Percentiles rank a stretch among this genome's conserved stretches.
phyloP scores from a whole-genome alignment of 164 flowering plant genomes.

The Vitis cinerea region DNA sequence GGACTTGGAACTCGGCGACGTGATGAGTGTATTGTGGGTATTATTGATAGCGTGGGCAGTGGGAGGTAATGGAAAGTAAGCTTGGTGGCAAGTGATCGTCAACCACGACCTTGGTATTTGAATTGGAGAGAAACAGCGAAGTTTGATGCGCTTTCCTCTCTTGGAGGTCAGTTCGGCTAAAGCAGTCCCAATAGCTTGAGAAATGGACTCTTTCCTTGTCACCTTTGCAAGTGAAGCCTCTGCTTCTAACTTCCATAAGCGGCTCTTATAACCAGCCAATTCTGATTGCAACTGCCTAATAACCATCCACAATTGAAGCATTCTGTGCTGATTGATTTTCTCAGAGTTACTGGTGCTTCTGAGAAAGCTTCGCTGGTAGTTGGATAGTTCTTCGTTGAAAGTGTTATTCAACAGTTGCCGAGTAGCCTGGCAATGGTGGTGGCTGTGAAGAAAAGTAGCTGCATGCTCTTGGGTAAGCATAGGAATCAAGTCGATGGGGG shows the following conservation, averaged over 20 bases:
- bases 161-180: slow-evolving; percentile 19
- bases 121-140: too few species aligned
- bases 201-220: slow-evolving; percentile 14
- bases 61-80: too few species aligned
- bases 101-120: too few species aligned
- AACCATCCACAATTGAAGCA: slow-evolving; percentile 28
- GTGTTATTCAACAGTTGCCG: slow-evolving; percentile 12
- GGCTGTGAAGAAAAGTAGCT: slow-evolving; percentile 18
- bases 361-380: slow-evolving; percentile 30
- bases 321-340: slow-evolving; percentile 46
- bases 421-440: slow-evolving; percentile 8
- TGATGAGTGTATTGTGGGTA: too few species aligned
- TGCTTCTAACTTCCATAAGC: slow-evolving; percentile 32
- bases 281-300: slow-evolving; percentile 33
- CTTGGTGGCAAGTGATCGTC: too few species aligned
- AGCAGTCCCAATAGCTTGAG: slow-evolving; percentile 11
- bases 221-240: slow-evolving; percentile 26
- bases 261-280: slow-evolving; percentile 27
- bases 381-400: slow-evolving; percentile 30
- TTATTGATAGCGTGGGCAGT: too few species aligned
- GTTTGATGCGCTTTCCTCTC: slow-evolving; percentile 16
- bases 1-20: too few species aligned
- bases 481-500: slow-evolving; percentile 18
- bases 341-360: slow-evolving; percentile 47
- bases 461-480: slow-evolving; percentile 17